These are phyloP conservation scores for Fusarium sacchari DNA, from an alignment of 2,329 filamentous ascomycete species.

Conservation along the genomic window DNA sequence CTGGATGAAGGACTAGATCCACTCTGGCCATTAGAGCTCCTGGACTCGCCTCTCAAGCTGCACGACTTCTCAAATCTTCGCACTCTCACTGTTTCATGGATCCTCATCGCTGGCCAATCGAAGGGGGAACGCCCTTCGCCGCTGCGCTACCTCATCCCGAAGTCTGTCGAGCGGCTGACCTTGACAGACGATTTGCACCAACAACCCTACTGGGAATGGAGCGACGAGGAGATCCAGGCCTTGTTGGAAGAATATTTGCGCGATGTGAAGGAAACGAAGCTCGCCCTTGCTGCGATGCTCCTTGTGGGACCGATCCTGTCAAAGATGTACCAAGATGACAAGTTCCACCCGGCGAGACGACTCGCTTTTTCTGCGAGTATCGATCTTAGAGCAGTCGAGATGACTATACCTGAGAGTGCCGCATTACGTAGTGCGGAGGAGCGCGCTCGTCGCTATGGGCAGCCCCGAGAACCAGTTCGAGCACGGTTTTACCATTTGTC, in stretches of 20 bases:
- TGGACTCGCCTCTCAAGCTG: background rate
- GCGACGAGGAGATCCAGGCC: rapidly evolving
- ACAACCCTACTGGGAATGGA: background rate
- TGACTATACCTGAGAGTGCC: background rate
- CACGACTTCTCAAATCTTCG: background rate
- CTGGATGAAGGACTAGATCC: rapidly evolving
- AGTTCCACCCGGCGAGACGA: background rate
- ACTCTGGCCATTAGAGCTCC: background rate
- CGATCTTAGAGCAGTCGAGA: rapidly evolving
- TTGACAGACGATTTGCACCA: background rate
- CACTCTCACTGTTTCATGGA: rapidly evolving
- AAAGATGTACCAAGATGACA: rapidly evolving
- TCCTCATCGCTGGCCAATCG: background rate
- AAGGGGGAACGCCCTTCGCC: background rate
- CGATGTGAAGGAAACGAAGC: background rate
- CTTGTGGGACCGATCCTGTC: background rate
- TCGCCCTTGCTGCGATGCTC: background rate
- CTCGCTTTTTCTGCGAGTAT: background rate
- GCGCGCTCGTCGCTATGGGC: background rate
- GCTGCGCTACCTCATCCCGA: background rate
- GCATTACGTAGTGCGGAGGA: rapidly evolving
- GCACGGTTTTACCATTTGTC: too few species aligned
- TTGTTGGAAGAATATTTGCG: rapidly evolving
- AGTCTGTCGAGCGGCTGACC: background rate
- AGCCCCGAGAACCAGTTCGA: background rate